These are phyloP conservation scores for Trifolium repens DNA, from an alignment of 306 rosid genomes.

Conservation along the genomic window DNA sequence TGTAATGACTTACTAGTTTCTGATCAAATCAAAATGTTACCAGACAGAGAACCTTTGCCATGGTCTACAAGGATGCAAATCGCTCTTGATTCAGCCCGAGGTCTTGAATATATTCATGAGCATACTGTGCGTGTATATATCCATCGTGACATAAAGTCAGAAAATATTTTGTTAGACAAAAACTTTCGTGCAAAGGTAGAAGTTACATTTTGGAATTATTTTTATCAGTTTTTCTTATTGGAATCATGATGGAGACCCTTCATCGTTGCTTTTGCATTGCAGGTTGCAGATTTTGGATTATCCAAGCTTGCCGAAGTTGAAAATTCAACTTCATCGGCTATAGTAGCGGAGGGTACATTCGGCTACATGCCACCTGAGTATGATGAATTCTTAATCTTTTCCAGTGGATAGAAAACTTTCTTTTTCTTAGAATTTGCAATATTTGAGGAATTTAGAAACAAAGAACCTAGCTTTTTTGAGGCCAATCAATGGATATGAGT, in stretches of 20 bases:
- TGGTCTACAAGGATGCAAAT: background rate
- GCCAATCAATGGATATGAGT: too few relatives aligned
- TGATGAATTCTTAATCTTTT: background rate
- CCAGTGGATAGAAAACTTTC: background rate
- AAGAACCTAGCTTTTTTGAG: too few relatives aligned
- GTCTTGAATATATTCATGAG: background rate
- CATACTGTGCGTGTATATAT: background rate
- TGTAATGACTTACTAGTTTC: background rate
- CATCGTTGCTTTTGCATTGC: background rate
- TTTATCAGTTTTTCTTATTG: background rate
- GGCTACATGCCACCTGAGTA: background rate
- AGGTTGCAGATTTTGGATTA: background rate
- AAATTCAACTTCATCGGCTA: background rate
- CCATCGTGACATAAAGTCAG: background rate
- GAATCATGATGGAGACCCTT: background rate
- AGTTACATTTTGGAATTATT: too few relatives aligned
- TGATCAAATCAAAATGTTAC: background rate
- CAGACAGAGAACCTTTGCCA: background rate
- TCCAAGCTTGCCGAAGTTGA: background rate
- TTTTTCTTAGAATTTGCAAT: background rate
- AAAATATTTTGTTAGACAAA: background rate
- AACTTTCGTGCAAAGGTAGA: background rate
- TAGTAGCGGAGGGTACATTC: background rate
- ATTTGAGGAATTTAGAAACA: too few relatives aligned
- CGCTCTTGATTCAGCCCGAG: background rate